phyloP scores from a whole-genome alignment of 2,329 filamentous ascomycete genomes.

The Daldinia sp. region DNA sequence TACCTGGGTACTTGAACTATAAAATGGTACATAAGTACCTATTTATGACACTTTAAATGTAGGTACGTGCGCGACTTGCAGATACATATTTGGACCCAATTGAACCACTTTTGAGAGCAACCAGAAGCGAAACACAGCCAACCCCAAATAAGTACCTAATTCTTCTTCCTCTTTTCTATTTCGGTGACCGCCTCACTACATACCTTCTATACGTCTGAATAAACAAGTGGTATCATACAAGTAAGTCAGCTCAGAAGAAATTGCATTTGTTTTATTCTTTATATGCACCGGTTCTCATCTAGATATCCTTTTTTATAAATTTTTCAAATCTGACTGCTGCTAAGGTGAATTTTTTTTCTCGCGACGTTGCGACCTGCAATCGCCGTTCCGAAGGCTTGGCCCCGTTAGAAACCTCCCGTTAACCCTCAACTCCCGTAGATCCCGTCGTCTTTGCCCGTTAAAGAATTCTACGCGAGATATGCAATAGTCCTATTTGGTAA shows the following conservation, averaged over 20 bases:
- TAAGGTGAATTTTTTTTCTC: no score
- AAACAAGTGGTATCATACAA: neutral
- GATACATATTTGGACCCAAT: constrained; percentile 16
- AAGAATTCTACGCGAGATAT: constrained; percentile 33
- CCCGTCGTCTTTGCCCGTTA: constrained; percentile 10
- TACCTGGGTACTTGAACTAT: neutral
- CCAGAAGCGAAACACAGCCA: constrained; percentile 21
- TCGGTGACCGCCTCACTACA: constrained; percentile 26
- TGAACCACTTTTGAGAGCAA: constrained; percentile 16
- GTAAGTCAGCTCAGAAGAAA: neutral
- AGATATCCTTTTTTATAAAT: neutral
- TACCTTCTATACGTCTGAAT: neutral
- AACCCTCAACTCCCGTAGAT: constrained; percentile 19
- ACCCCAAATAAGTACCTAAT: constrained; percentile 23
- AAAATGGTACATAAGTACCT: neutral
- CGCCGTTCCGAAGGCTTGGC: constrained; percentile 6
- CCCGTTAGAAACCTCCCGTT: constrained; percentile 18
- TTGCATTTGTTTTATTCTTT: no score
- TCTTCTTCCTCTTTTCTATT: constrained; percentile 22
- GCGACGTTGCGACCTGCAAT: constrained; percentile 4
- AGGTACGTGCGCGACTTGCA: constrained; percentile 6
- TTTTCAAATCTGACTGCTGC: neutral
- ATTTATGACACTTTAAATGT: neutral
- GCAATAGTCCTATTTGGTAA: constrained; percentile 20
- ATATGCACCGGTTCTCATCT: no score